A percentile compares a stretch with the other conserved stretches of the same genome.
Conservation (phyloP, 2,329 filamentous ascomycete species). For the Bimuria novae-zelandiae region DNA sequence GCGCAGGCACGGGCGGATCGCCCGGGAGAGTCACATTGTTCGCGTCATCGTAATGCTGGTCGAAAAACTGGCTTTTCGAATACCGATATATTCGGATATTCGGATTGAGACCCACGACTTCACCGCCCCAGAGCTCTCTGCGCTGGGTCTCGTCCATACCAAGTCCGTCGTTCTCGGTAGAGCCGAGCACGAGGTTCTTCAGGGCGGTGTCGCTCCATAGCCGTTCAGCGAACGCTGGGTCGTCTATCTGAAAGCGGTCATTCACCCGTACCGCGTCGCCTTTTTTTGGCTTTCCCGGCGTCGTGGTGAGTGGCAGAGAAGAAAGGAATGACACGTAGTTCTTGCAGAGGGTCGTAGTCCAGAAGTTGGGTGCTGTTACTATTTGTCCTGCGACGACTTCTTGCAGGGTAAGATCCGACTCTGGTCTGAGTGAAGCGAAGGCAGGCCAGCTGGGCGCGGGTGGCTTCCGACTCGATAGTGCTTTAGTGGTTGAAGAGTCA, state of each 20-base stretch:
- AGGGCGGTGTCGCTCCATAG: constrained; percentile 81
- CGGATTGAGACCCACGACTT: constrained; percentile 81
- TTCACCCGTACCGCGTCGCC: constrained; percentile 85
- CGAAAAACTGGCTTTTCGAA: constrained; percentile 84
- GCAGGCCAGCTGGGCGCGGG: constrained; percentile 70
- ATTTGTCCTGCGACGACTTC: constrained; percentile 68
- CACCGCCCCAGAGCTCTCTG: constrained; percentile 70
- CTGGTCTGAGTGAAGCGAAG: constrained; percentile 70
- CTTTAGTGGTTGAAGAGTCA: constrained; percentile 8
- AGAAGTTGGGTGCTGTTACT: constrained; percentile 73
- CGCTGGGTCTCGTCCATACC: constrained; percentile 37
- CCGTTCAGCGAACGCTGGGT: constrained; percentile 71
- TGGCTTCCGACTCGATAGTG: constrained; percentile 3
- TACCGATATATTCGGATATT: constrained; percentile 93
- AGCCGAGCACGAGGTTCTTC: constrained; percentile 58
- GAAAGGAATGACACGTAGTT: constrained; percentile 75
- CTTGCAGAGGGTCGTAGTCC: constrained; percentile 74
- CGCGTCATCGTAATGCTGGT: constrained; percentile 90
- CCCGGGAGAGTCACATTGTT: constrained; percentile 68
- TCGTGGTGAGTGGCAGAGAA: constrained; percentile 73
- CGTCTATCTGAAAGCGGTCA: constrained; percentile 83
- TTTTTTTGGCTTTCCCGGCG: constrained; percentile 75
- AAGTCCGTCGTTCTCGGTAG: constrained; percentile 42
- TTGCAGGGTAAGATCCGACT: constrained; percentile 65
- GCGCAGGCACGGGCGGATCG: constrained; percentile 60